Evolutionary conservation across 345 rosid species (phyloP), one percentile per base, ranked within the genome.

Genomic region (Erodium maritimum): DNA sequence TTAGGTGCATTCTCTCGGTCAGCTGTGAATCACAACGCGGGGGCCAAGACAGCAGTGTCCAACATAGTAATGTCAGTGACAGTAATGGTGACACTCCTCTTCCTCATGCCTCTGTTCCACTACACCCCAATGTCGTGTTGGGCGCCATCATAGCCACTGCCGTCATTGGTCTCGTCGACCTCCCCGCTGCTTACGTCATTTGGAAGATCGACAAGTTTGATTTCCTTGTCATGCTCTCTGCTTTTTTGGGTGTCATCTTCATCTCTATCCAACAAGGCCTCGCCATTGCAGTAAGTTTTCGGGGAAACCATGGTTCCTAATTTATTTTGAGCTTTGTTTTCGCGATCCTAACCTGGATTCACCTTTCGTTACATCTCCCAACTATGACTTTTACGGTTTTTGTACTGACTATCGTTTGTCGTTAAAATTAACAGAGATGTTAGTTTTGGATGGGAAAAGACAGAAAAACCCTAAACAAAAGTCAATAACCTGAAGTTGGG

Each of bases 181-280:
- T 93, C 55, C 94, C 95, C 0, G 89, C 95, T 14, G 95, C 96
- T 58, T 63, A 67, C 24, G 75, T 67, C 12, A 69, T 93, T 52
- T 93, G 95, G 91, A 88, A 81, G 79, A 72, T 93, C 2, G 99
- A 93, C 78, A 93, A 93, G 67, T 88, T 75, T 1, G 99, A 93
- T 66, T 93, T 93, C 77, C 19, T 86, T 13, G 95, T 93, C 21
- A 52, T 86, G 83, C 55, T 87, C 19, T 86, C 82, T 10, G 96
- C 99, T 0, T 88, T 93, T 71, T 67, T 89, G 54, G 96, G 99
- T 50, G 96, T 89, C 17, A 23, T 93, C 23, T 85, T 93, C 55
- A 61, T 93, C 73, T 93, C 99, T 0, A 96, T 86, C 51, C 86
- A 93, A 69, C 60, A 64, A 0, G 99, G 99, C 60, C 86, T 93